These are phyloP conservation scores for Otatea glauca DNA, from an alignment of 176 grass and related monocot genomes.

Conservation along the genomic window DNA sequence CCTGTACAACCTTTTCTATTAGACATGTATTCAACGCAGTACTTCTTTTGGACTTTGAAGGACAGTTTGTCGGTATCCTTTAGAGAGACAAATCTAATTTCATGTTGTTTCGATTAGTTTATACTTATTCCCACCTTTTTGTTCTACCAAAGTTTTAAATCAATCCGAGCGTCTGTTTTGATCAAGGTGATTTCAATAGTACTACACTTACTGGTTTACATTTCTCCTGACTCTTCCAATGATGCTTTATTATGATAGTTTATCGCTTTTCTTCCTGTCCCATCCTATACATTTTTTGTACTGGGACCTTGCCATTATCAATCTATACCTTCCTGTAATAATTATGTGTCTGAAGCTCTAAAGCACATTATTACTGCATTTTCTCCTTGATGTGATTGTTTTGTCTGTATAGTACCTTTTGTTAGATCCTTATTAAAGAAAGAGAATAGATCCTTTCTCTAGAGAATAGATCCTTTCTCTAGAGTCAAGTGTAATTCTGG, in stretches of 20 bases:
- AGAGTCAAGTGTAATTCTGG: not conserved
- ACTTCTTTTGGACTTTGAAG: not conserved
- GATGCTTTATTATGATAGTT: not conserved
- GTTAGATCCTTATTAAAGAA: not conserved
- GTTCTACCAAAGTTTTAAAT: not conserved
- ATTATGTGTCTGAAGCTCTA: conserved; percentile 6
- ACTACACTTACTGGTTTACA: conserved; percentile 9
- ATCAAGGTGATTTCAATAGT: not conserved
- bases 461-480: not conserved
- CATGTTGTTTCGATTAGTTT: conserved; percentile 15
- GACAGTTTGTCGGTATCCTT: conserved; percentile 12
- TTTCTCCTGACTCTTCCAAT: conserved; percentile 18
- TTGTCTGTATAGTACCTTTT: not conserved
- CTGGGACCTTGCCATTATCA: not conserved
- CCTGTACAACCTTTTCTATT: not conserved
- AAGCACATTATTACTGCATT: conserved; percentile 12
- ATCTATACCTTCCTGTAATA: not conserved
- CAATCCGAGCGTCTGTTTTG: not conserved
- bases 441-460: not conserved
- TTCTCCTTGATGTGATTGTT: conserved; percentile 14
- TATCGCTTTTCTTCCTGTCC: conserved; percentile 4
- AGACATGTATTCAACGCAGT: not conserved
- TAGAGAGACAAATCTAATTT: not conserved
- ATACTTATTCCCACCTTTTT: not conserved
- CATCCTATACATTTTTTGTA: not conserved